phyloP scores from a whole-genome alignment of 1,284 basidiomycete genomes.

The Meripilus lineatus region DNA sequence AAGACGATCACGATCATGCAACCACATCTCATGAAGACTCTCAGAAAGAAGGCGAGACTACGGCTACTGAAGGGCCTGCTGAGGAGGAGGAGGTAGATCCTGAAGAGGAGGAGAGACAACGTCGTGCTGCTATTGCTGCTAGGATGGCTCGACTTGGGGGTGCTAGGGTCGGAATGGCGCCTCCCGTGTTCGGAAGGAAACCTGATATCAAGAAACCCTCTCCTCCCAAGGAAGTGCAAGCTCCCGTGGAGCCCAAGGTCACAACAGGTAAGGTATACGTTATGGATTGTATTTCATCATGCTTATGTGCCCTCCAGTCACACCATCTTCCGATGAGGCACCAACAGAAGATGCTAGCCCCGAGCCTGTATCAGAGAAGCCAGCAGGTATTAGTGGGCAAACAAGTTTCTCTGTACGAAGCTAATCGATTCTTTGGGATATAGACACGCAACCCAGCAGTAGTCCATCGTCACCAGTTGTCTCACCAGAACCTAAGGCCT shows the following conservation, averaged over 20 bases:
- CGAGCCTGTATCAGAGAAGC: too few relatives aligned
- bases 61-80: conserved; percentile 23
- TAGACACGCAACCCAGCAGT: too few relatives aligned
- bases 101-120: conserved; percentile 75
- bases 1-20: conserved; percentile 36
- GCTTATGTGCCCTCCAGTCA: background rate
- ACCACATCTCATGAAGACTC: conserved; percentile 38
- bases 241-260: background rate
- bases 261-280: background rate
- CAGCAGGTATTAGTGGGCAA: too few relatives aligned
- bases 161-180: conserved; percentile 73
- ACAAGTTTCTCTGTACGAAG: too few relatives aligned
- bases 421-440: too few relatives aligned
- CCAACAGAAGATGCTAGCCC: background rate
- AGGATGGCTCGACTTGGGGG: conserved; percentile 89
- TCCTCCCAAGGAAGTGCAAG: conserved; percentile 21
- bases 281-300: background rate
- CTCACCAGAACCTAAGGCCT: conserved; percentile 33
- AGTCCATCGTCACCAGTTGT: conserved; percentile 15
- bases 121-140: conserved; percentile 78
- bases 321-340: conserved; percentile 6
- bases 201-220: conserved; percentile 41
- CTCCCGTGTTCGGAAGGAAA: conserved; percentile 56
- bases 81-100: conserved; percentile 44
- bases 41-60: too few relatives aligned